Evolutionary conservation across 2,329 filamentous ascomycete genomes (phyloP).

Genomic region (Pseudocercospora crystallina): DNA sequence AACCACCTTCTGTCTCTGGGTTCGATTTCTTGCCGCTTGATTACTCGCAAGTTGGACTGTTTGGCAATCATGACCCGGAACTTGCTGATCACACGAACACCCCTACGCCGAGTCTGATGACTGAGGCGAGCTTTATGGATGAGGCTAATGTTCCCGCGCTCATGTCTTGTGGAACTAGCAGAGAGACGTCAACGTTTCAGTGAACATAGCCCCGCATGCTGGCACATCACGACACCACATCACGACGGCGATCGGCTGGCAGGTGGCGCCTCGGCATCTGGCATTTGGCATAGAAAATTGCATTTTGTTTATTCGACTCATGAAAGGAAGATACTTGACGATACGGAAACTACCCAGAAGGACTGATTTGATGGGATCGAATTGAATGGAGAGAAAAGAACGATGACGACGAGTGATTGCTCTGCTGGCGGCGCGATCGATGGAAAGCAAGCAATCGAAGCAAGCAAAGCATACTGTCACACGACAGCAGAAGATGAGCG

Average conservation of each 20-base stretch:
- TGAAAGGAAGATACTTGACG: no score
- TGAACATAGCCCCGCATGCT: no score
- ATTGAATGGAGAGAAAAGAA: not conserved
- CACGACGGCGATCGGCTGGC: not conserved
- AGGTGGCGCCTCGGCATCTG: not conserved
- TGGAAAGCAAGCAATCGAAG: no score
- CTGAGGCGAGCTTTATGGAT: conserved; percentile 31
- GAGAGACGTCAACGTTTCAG: conserved; percentile 21
- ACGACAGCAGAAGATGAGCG: no score
- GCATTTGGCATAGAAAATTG: not conserved
- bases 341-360: no score
- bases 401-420: not conserved
- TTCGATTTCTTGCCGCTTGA: conserved; percentile 19
- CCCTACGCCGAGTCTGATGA: conserved; percentile 31
- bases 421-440: conserved; percentile 5
- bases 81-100: conserved; percentile 25
- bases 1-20: conserved; percentile 4
- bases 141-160: conserved; percentile 3
- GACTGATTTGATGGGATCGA: no score
- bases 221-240: not conserved
- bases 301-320: not conserved
- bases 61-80: conserved; percentile 22
- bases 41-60: conserved; percentile 12
- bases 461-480: no score
- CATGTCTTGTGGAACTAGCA: conserved; percentile 16